Percentiles rank a stretch among this genome's conserved stretches.
These are phyloP conservation scores for Bolboschoenoplectus hybrid DNA, from an alignment of 202 grass and related monocot genomes.

Conservation along the genomic window DNA sequence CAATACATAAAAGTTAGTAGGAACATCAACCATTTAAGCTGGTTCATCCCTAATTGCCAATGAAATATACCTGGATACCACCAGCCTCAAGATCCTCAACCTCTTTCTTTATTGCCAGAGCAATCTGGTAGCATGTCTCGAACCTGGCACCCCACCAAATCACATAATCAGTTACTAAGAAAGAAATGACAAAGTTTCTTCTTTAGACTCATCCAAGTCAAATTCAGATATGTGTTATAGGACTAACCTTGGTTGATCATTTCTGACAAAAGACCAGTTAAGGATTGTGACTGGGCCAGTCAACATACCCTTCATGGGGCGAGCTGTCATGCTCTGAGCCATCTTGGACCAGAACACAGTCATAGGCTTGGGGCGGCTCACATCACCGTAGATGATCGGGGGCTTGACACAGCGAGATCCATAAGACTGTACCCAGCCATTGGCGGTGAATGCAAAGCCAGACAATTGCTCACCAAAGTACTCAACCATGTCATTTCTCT, in stretches of 20 bases:
- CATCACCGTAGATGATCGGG: slow-evolving; percentile 93
- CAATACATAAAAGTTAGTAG: not conserved
- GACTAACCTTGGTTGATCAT: slow-evolving; percentile 88
- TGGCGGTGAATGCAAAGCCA: slow-evolving; percentile 97
- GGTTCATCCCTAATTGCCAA: slow-evolving; percentile 21
- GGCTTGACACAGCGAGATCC: slow-evolving; percentile 96
- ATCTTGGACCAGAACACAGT: slow-evolving; percentile 94
- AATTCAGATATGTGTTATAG: slow-evolving; percentile 11
- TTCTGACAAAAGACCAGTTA: slow-evolving; percentile 99
- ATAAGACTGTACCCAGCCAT: slow-evolving; percentile 99
- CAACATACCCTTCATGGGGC: slow-evolving; percentile 98
- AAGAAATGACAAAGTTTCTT: slow-evolving; percentile 21
- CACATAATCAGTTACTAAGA: slow-evolving; percentile 31
- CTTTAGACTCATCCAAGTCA: slow-evolving; percentile 1
- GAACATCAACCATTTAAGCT: slow-evolving; percentile 8
- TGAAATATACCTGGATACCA: slow-evolving; percentile 74
- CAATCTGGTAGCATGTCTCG: slow-evolving; percentile 99
- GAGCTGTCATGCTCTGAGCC: slow-evolving; percentile 89
- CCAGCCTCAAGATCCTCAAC: slow-evolving; percentile 90
- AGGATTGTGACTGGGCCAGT: slow-evolving; percentile 97
- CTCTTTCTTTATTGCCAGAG: slow-evolving; percentile 95
- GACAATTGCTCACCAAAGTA: slow-evolving; percentile 97
- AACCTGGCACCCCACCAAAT: slow-evolving; percentile 48
- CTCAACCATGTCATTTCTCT: slow-evolving; percentile 99
- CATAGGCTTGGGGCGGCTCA: slow-evolving; percentile 92